phyloP scores from a whole-genome alignment of 2,329 filamentous ascomycete genomes.

The Aureobasidium sp. region DNA sequence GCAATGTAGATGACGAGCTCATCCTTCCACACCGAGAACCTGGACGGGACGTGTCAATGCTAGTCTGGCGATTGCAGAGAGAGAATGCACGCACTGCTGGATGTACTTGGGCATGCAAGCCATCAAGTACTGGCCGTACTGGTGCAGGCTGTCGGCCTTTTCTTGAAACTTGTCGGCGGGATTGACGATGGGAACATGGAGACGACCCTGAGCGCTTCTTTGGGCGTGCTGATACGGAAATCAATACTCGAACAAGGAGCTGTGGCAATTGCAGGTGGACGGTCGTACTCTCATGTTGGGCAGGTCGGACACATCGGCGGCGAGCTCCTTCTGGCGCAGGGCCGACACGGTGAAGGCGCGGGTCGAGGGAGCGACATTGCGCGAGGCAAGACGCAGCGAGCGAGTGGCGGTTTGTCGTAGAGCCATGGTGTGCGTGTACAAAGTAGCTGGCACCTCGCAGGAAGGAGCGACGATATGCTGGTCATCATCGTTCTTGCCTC shows the following conservation, averaged over 20 bases:
- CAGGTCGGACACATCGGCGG: constrained; percentile 34
- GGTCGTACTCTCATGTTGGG: constrained; percentile 41
- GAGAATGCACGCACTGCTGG: constrained; percentile 57
- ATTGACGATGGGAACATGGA: constrained; percentile 77
- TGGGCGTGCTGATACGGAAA: constrained; percentile 33
- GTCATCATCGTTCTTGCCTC: not conserved
- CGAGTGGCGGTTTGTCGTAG: constrained; percentile 34
- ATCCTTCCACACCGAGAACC: constrained; percentile 98
- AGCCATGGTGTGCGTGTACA: constrained; percentile 28
- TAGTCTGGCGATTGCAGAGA: not conserved
- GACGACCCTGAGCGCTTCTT: constrained; percentile 41
- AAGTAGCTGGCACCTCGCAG: not conserved
- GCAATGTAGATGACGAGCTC: constrained; percentile 74
- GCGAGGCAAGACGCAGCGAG: constrained; percentile 14
- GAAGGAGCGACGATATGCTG: not conserved
- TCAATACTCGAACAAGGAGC: constrained; percentile 3
- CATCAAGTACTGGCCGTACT: constrained; percentile 94
- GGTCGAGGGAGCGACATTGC: constrained; percentile 19
- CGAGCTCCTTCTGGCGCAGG: constrained; percentile 38
- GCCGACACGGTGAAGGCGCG: constrained; percentile 39
- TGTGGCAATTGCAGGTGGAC: not conserved
- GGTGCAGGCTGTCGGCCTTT: constrained; percentile 81
- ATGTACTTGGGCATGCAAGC: constrained; percentile 95
- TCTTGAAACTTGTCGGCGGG: constrained; percentile 87
- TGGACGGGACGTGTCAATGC: constrained; percentile 20